Conservation (phyloP, 768 basidiomycete species). For the Boletus sp. region DNA sequence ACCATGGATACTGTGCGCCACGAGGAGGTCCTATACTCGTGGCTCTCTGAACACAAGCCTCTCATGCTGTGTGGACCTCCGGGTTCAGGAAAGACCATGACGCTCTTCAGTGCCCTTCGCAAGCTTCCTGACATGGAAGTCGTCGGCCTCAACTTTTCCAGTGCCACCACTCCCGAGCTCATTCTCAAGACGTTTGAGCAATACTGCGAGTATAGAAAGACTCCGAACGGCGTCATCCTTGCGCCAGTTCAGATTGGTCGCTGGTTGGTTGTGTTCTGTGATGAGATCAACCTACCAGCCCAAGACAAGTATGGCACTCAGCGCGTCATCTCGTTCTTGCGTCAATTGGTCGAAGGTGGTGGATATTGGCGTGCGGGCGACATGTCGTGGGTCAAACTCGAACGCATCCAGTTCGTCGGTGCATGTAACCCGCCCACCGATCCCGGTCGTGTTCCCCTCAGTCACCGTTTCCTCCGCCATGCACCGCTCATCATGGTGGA, state of each 20-base stretch:
- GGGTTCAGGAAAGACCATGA: constrained; percentile 99
- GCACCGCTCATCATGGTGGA: constrained; percentile 99
- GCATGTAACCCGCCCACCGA: constrained; percentile 99
- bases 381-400: constrained; percentile 96
- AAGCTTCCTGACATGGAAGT: constrained; percentile 99
- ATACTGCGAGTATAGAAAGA: constrained; percentile 98
- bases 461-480: constrained; percentile 95
- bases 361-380: constrained; percentile 95
- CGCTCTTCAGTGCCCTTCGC: constrained; percentile 93
- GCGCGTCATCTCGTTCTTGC: constrained; percentile 96
- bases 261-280: constrained; percentile 99
- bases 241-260: constrained; percentile 93
- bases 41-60: constrained; percentile 98
- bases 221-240: constrained; percentile 95
- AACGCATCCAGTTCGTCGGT: constrained; percentile 99
- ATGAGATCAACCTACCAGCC: constrained; percentile 98
- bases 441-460: constrained; percentile 97
- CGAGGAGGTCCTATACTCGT: constrained; percentile 97
- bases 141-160: constrained; percentile 98
- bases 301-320: constrained; percentile 98
- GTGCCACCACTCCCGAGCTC: constrained; percentile 95
- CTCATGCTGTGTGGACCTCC: constrained; percentile 98
- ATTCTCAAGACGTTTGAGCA: constrained; percentile 99
- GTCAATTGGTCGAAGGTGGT: constrained; percentile 91
- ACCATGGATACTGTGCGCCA: constrained; percentile 98